Base-by-base conservation (phyloP, 2,329 filamentous ascomycete genomes). In the Neoscytalidium dimidiatum region DNA sequence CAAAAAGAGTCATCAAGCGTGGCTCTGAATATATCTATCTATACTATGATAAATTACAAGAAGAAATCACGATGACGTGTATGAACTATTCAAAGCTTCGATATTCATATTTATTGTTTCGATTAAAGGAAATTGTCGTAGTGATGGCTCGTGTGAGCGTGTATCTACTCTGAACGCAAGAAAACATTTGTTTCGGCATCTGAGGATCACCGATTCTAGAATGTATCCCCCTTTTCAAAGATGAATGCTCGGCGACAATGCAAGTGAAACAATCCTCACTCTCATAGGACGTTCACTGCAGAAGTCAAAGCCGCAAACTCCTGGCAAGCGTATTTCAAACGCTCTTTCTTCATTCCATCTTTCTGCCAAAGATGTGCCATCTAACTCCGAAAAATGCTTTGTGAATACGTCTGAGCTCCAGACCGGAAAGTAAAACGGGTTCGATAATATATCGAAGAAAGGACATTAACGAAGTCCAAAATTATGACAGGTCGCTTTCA, bases 401-500 rank as follows among this genome's bases (percentile, higher is more conserved):
- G 29, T 44, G 56, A 23, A n/a, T 31, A 60, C 26, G 26, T 31
- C 56, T 33, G 46, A 46, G 41, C 56, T 60, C 56, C 46, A 28
- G 26, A n/a, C n/a, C 38, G 6, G 5, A 60, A 60, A 3, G n/a
- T 60, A 19, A 46, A 19, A 46, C n/a, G 17, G 23, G 23, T 43
- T 28, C 33, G 43, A 57, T 14, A 33, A 35, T 58, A 28, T 21
- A 21, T 43, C 23, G 38, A 31, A 33, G 41, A 46, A 19, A 41
- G 26, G 31, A 17, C 19, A 48, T 33, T n/a, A 33, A 19, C 33
- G 51, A 41, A 60, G 56, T 41, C 17, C 48, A 29, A 60, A 46
- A 31, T 60, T 46, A 60, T 17, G 56, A 60, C 44, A 60, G 56
- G n/a, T 60, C 56, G 56, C 56, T 60, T 21, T 46, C 56, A 14